These are phyloP conservation scores for Solidago caesia DNA, from an alignment of 129 eudicot species.

Conservation along the genomic window DNA sequence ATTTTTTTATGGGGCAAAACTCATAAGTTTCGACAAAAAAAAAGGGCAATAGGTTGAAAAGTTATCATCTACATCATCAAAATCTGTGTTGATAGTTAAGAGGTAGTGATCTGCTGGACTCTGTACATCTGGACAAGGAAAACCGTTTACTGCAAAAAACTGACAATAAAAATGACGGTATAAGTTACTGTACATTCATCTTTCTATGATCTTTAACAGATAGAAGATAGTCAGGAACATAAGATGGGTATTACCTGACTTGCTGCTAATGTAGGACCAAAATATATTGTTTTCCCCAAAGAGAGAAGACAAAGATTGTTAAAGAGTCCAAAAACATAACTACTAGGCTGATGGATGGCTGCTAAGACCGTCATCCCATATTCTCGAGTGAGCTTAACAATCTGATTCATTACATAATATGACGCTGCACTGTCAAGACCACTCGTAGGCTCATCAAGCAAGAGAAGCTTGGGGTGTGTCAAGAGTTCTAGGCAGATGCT, in stretches of 20 bases:
- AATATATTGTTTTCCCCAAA: conserved; percentile 47
- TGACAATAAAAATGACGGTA: conserved; percentile 3
- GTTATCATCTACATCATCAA: conserved; percentile 24
- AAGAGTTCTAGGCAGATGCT: conserved; percentile 42
- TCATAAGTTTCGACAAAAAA: background rate
- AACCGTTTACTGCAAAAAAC: conserved; percentile 34
- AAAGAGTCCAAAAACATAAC: conserved; percentile 55
- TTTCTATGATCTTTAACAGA: conserved; percentile 1
- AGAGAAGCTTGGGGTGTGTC: conserved; percentile 36
- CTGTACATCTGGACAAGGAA: conserved; percentile 32
- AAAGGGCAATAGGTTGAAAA: background rate
- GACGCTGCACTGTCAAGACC: conserved; percentile 87
- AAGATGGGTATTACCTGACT: conserved; percentile 44
- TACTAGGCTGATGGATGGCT: conserved; percentile 70
- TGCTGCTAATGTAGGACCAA: conserved; percentile 53
- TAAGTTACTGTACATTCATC: background rate
- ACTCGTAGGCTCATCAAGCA: conserved; percentile 52
- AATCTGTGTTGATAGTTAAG: conserved; percentile 31
- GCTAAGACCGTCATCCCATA: conserved; percentile 60
- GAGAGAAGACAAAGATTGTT: conserved; percentile 59
- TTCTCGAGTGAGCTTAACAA: conserved; percentile 47
- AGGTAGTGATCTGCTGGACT: conserved; percentile 39
- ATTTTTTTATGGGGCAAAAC: too few relatives aligned
- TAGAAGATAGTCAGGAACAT: background rate
- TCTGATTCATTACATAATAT: conserved; percentile 59